Base-by-base conservation (phyloP, 805 yeast species). In the Yarrowia keelungensis region DNA sequence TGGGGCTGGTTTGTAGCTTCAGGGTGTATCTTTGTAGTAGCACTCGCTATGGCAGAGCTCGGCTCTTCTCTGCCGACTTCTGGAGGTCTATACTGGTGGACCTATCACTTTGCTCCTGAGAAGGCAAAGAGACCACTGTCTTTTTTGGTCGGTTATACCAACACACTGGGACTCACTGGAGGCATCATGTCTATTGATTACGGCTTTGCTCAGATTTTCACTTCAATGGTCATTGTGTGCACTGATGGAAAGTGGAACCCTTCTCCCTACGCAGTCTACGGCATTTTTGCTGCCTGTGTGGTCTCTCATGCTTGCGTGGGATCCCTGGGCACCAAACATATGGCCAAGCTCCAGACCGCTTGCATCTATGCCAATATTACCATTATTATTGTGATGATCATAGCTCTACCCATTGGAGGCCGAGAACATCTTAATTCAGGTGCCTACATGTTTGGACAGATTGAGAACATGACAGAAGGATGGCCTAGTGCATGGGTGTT, bases 121-220 rank as follows among this genome's bases (percentile, higher is more conserved):
- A 50, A 50, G 9, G 56, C 56, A 3, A 50, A 50, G 12, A 35
- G 12, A 16, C 56, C 56, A 4, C 56, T 50, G 5, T n/a, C 26
- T 10, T 50, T 50, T 36, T 22, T 50, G 10, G 56, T 50, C 5
- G 56, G 56, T 0, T 50, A 50, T 9, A 50, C 56, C 4, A 88
- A 89, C 75, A 81, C 92, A 0, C 76, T 89, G 72, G 91, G 92
- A 0, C 79, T 89, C 69, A 81, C 86, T 62, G 86, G 89, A 41
- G 91, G 89, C 35, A 77, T 87, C 32, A 88, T 91, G 72, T 86
- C 90, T 19, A 86, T 89, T 69, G 85, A 85, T 72, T 89, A 88
- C 74, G 92, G 93, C 16, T 86, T 88, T 73, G 85, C 92, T 9
- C 85, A 87, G 10, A 89, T 88, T 49, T 82, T 83, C 66, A 50